A percentile compares a stretch with the other conserved stretches of the same genome.
Conservation (phyloP, 257 asterid genomes). For the Fraxinus excelsior region DNA sequence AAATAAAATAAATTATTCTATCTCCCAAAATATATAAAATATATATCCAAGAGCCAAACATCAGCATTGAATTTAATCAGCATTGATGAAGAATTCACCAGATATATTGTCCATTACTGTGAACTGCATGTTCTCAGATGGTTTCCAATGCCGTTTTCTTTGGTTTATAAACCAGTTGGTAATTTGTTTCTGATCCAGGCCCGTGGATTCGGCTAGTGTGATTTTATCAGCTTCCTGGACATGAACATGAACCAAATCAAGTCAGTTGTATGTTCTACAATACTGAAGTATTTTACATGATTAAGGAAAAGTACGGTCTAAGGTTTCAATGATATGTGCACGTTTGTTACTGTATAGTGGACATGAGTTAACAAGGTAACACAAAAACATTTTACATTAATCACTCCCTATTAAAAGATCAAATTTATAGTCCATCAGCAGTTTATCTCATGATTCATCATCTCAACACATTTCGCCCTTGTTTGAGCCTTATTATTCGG, state of each 20-base stretch:
- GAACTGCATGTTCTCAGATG: conserved; percentile 87
- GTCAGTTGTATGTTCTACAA: background rate
- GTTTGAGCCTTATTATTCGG: no score
- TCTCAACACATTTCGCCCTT: no score
- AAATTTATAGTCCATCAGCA: no score
- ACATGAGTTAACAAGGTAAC: no score
- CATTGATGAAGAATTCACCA: conserved; percentile 43
- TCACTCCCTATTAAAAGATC: no score
- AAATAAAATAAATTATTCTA: no score
- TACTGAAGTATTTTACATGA: background rate
- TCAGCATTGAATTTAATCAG: background rate
- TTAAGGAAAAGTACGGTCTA: no score
- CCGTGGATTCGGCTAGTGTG: conserved; percentile 71
- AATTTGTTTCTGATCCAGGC: conserved; percentile 90
- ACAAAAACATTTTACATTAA: no score
- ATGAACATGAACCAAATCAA: background rate
- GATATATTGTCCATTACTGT: conserved; percentile 82
- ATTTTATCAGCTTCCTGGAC: conserved; percentile 79
- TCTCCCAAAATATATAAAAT: no score
- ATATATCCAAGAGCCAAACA: background rate
- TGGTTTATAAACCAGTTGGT: conserved; percentile 97
- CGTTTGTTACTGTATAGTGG: no score
- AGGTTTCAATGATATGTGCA: no score
- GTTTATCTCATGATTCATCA: no score
- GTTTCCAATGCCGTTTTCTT: conserved; percentile 94